A percentile compares a stretch with the other conserved stretches of the same genome.
Conservation (phyloP, 2,329 filamentous ascomycete genomes). For the Diaporthe sp. region DNA sequence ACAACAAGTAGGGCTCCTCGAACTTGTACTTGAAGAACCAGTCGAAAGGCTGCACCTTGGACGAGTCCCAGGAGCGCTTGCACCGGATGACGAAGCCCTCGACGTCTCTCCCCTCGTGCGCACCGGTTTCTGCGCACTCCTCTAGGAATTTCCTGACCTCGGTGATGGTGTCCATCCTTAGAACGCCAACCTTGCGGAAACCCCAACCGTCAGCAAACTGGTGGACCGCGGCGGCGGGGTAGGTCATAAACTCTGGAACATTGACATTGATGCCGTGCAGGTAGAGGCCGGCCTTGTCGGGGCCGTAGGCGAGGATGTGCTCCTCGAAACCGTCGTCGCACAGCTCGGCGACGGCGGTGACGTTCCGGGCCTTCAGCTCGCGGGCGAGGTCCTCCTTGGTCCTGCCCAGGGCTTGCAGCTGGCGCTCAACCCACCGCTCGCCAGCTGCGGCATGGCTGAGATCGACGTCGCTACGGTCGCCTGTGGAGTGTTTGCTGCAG, state of each 20-base stretch:
- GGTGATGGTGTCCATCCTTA: conserved; percentile 80
- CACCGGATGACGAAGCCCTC: conserved; percentile 98
- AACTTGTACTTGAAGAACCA: conserved; percentile 99
- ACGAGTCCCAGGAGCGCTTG: conserved; percentile 72
- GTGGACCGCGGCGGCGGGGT: conserved; percentile 86
- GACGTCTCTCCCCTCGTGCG: conserved; percentile 91
- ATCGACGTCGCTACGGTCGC: conserved; percentile 77
- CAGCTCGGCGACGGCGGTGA: conserved; percentile 94
- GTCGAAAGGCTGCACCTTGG: conserved; percentile 75
- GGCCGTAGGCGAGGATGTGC: conserved; percentile 91
- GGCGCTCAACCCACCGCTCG: conserved; percentile 84
- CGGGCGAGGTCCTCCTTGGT: conserved; percentile 83
- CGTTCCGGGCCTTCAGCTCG: conserved; percentile 83
- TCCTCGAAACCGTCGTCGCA: conserved; percentile 98
- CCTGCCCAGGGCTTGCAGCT: conserved; percentile 83
- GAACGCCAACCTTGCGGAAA: conserved; percentile 88
- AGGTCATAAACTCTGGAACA: conserved; percentile 90
- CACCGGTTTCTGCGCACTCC: conserved; percentile 86
- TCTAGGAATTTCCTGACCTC: conserved; percentile 87
- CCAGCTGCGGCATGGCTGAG: conserved; percentile 88
- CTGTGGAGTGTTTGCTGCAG: conserved; percentile 99
- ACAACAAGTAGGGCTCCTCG: conserved; percentile 98
- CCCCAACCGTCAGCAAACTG: conserved; percentile 93
- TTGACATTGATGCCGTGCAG: conserved; percentile 97
- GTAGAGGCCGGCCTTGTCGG: conserved; percentile 89